A percentile compares a stretch with the other conserved stretches of the same genome.
Conservation (phyloP, 805 yeast genomes). For the Groenewaldozyma tartarivorans region DNA sequence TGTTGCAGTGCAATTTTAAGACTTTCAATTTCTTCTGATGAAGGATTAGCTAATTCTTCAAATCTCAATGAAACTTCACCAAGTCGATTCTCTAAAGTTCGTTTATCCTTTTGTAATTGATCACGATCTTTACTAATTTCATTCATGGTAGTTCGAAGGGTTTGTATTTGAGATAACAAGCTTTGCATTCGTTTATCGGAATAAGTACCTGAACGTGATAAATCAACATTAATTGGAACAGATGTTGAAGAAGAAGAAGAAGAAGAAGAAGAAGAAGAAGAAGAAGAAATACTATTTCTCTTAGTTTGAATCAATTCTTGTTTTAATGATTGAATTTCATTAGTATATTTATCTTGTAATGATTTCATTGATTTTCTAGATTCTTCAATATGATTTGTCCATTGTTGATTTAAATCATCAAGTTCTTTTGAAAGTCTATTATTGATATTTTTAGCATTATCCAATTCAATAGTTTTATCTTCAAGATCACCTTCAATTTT, state of each 20-base stretch:
- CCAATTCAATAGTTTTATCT: conserved; percentile 46
- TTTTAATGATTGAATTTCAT: conserved; percentile 20
- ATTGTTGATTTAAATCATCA: conserved; percentile 41
- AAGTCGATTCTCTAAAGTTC: conserved; percentile 37
- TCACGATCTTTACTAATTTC: conserved; percentile 58
- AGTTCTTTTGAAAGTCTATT: conserved; percentile 48
- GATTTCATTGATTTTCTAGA: conserved; percentile 42
- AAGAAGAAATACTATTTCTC: neutral
- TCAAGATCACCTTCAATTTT: conserved; percentile 47
- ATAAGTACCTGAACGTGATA: neutral
- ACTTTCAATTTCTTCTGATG: conserved; percentile 9
- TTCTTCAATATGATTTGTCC: conserved; percentile 60
- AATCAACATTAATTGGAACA: neutral
- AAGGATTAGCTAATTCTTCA: conserved; percentile 24
- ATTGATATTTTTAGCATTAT: conserved; percentile 40
- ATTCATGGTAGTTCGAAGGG: conserved; percentile 49
- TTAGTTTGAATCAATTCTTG: neutral
- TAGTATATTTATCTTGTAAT: conserved; percentile 19
- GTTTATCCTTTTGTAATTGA: conserved; percentile 42
- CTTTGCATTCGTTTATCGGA: conserved; percentile 26
- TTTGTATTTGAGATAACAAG: conserved; percentile 42
- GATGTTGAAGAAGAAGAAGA: neutral
- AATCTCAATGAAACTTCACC: conserved; percentile 33
- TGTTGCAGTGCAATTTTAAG: conserved; percentile 10
- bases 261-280: neutral